These are phyloP conservation scores for Septoria linicola DNA, from an alignment of 2,329 filamentous ascomycete species.

Conservation along the genomic window DNA sequence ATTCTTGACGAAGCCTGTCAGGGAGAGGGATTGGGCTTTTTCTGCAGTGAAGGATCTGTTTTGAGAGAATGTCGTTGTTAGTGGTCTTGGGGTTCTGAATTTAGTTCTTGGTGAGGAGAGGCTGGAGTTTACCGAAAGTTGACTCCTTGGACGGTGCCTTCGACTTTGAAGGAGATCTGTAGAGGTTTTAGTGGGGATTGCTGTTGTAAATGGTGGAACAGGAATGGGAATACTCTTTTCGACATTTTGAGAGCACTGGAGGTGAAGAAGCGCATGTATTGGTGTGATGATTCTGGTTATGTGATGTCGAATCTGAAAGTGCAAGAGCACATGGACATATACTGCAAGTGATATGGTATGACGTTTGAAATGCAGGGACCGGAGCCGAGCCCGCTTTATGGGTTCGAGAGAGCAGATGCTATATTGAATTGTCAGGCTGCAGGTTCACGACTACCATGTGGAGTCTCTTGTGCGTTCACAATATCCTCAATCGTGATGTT, in stretches of 20 bases:
- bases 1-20: slow-evolving; percentile 51
- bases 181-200: background rate
- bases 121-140: slow-evolving; percentile 49
- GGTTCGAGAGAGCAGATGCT: background rate
- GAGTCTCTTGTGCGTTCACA: no score
- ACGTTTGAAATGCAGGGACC: background rate
- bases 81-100: background rate
- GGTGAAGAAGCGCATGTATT: slow-evolving; percentile 20
- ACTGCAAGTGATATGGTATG: background rate
- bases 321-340: no score
- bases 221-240: slow-evolving; percentile 16
- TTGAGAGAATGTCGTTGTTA: background rate
- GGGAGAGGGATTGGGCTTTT: slow-evolving; percentile 44
- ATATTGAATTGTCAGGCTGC: no score
- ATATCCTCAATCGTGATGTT: no score
- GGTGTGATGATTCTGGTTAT: background rate
- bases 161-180: slow-evolving; percentile 50
- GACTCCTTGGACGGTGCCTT: slow-evolving; percentile 52
- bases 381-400: background rate
- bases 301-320: background rate
- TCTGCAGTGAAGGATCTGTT: slow-evolving; percentile 44
- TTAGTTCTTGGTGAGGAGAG: background rate
- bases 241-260: slow-evolving; percentile 19
- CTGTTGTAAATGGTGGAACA: background rate
- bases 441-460: no score